Percentiles rank a stretch among this genome's conserved stretches.
phyloP scores from a whole-genome alignment of 176 grass and related monocot species.

The Aegilops bicornis region DNA sequence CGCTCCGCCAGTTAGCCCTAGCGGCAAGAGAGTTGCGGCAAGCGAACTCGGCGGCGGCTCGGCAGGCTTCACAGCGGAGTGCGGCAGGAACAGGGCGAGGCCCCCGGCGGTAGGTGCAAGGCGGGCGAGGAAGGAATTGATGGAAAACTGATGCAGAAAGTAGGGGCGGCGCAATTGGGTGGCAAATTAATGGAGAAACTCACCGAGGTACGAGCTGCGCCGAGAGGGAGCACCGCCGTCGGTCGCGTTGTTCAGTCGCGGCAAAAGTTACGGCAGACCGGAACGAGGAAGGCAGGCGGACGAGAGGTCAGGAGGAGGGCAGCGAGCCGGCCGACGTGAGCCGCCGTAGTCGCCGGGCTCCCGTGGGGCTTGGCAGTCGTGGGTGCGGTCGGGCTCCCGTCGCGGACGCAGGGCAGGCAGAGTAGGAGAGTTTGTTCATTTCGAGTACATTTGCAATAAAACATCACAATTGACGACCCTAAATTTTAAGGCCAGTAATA shows the following conservation, averaged over 20 bases:
- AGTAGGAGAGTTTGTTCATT: not conserved
- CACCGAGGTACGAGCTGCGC: not conserved
- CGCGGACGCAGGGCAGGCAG: not conserved
- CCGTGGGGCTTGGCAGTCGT: not conserved
- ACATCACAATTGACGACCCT: too few species aligned
- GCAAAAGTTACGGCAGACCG: not conserved
- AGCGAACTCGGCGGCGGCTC: too few species aligned
- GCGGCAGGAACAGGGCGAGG: not conserved
- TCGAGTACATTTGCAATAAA: not conserved
- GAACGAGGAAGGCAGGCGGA: not conserved
- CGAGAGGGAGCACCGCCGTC: not conserved
- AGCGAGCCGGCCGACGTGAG: not conserved
- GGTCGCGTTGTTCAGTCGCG: not conserved
- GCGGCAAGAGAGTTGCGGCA: not conserved
- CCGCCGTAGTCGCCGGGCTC: not conserved
- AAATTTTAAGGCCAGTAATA: too few species aligned
- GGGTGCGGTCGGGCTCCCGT: conserved; percentile 2
- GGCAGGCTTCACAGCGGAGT: not conserved
- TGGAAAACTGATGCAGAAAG: not conserved
- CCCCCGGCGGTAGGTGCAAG: not conserved
- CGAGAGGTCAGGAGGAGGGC: not conserved
- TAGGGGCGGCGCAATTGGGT: not conserved
- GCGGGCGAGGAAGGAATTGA: not conserved
- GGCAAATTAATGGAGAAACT: not conserved
- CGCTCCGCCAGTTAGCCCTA: not conserved